Conservation (phyloP, 225 moss, liverwort and hornwort species). For the Pleurozium schreberi region DNA sequence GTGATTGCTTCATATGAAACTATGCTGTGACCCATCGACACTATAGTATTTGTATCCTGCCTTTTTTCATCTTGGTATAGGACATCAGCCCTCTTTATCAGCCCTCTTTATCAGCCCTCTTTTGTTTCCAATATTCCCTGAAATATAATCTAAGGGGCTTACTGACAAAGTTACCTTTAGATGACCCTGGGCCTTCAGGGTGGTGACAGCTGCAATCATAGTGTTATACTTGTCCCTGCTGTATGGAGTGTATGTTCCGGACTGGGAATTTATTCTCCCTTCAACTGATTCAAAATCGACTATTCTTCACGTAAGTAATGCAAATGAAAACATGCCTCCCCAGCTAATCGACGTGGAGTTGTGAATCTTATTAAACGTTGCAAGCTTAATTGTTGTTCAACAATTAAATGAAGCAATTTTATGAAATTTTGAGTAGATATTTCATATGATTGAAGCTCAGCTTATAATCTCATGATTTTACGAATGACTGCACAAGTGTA, state of each 20-base stretch:
- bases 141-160: neutral
- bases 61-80: neutral
- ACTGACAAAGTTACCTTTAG: constrained; percentile 8
- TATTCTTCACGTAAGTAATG: constrained; percentile 24
- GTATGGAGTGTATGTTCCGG: constrained; percentile 49
- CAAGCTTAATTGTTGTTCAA: neutral
- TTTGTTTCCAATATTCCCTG: neutral
- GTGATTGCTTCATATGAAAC: neutral
- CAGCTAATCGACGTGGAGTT: neutral
- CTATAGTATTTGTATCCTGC: neutral
- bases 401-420: neutral
- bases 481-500: neutral
- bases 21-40: neutral
- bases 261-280: constrained; percentile 36
- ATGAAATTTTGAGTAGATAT: neutral
- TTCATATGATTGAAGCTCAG: neutral
- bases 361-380: neutral
- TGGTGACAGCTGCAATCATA: constrained; percentile 18
- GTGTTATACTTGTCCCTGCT: constrained; percentile 30
- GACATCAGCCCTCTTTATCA: neutral
- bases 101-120: neutral
- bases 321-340: neutral
- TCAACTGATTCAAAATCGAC: neutral
- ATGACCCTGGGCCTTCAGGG: constrained; percentile 28
- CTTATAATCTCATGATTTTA: neutral